These are phyloP conservation scores for Coleophoma crateriformis DNA, from an alignment of 2,329 filamentous ascomycete genomes.

Conservation along the genomic window DNA sequence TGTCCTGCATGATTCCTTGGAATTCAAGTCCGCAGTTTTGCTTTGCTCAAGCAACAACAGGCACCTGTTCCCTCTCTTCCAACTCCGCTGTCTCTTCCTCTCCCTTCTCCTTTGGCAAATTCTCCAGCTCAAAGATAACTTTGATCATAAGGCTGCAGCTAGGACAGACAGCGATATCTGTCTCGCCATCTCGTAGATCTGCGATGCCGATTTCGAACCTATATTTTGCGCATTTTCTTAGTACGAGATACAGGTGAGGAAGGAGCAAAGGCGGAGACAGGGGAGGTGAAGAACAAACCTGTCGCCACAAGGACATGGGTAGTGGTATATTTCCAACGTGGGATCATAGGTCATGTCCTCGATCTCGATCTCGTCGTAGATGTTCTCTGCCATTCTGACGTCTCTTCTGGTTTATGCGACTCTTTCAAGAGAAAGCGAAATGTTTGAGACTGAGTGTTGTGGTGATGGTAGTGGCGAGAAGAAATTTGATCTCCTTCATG, in stretches of 20 bases:
- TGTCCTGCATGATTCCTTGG: no score
- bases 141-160: constrained; percentile 96
- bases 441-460: no score
- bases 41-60: no score
- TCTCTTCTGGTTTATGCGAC: constrained; percentile 23
- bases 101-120: constrained; percentile 20
- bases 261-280: not conserved
- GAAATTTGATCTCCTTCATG: no score
- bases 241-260: not conserved
- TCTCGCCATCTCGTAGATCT: constrained; percentile 73
- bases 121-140: constrained; percentile 84
- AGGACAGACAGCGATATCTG: constrained; percentile 94
- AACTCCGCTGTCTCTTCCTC: not conserved
- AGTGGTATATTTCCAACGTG: constrained; percentile 81
- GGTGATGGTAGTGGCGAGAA: no score
- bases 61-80: not conserved
- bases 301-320: constrained; percentile 96
- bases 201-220: constrained; percentile 82
- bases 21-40: no score
- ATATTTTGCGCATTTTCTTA: not conserved
- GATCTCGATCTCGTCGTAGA: constrained; percentile 98
- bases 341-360: constrained; percentile 95
- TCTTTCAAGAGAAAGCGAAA: no score
- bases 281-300: constrained; percentile 17
- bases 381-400: constrained; percentile 55